Evolutionary conservation across 1,139 yeast species (phyloP).

Genomic region (Meyerozyma smithsonii): DNA sequence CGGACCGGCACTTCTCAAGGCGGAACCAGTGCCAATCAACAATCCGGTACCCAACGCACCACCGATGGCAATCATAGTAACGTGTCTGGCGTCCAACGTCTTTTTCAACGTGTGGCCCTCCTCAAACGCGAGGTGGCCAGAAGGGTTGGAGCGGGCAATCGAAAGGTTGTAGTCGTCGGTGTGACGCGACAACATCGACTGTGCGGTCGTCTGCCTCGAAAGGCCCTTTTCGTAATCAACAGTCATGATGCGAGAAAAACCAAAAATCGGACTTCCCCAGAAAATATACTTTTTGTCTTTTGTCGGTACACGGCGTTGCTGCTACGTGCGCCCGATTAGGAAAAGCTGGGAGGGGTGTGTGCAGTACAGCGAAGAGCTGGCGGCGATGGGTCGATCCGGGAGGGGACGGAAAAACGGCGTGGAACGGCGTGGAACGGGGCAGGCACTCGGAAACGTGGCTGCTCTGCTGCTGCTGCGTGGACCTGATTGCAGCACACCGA

Average conservation of each 20-base stretch:
- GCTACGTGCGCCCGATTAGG: background rate
- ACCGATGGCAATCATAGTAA: constrained; percentile 66
- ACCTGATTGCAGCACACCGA: background rate
- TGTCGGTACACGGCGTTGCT: background rate
- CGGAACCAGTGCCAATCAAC: constrained; percentile 65
- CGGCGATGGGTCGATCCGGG: background rate
- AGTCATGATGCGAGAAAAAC: background rate
- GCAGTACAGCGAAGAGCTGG: background rate
- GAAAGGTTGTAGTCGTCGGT: constrained; percentile 47
- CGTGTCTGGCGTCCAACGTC: constrained; percentile 64
- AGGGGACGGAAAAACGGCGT: background rate
- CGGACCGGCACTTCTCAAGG: constrained; percentile 64
- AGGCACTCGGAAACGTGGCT: no score
- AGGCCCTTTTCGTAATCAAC: background rate
- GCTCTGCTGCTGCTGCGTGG: background rate
- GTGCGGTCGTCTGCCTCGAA: constrained; percentile 8
- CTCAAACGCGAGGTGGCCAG: constrained; percentile 25
- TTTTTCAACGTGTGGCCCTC: constrained; percentile 57
- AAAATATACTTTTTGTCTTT: background rate
- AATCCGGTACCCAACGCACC: constrained; percentile 62
- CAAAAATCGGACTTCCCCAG: constrained; percentile 1
- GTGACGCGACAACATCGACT: constrained; percentile 36
- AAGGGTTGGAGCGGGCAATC: constrained; percentile 43
- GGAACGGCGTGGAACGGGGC: no score
- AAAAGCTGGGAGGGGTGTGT: background rate